A percentile compares a stretch with the other conserved stretches of the same genome.
Evolutionary conservation across 2,329 filamentous ascomycete species (phyloP).

Genomic region (Simplicillium sp.): DNA sequence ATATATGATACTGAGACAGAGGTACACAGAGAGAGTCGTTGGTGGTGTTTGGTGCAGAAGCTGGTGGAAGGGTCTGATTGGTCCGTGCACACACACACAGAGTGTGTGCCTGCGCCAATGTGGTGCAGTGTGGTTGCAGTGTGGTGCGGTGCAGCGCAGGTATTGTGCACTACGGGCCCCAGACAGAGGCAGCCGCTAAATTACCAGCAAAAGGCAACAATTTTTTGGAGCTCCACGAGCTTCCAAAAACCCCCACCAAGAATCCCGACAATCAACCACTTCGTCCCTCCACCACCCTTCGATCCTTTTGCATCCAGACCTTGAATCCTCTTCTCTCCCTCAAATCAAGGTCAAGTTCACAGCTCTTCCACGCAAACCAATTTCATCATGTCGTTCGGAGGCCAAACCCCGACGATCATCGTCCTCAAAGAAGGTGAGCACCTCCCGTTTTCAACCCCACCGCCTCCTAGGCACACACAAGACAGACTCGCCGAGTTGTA

Average conservation of each 20-base stretch:
- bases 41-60: too few relatives aligned
- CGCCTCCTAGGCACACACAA: slow-evolving; percentile 10
- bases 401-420: slow-evolving; percentile 95
- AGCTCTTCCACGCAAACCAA: slow-evolving; percentile 1
- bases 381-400: slow-evolving; percentile 80
- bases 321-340: slow-evolving; percentile 3
- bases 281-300: slow-evolving; percentile 6
- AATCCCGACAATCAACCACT: slow-evolving; percentile 14
- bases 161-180: too few relatives aligned
- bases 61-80: too few relatives aligned
- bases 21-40: too few relatives aligned
- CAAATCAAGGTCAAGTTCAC: slow-evolving; percentile 5
- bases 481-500: neutral
- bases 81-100: too few relatives aligned
- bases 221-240: slow-evolving; percentile 39
- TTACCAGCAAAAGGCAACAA: slow-evolving; percentile 33
- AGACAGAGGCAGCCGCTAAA: too few relatives aligned
- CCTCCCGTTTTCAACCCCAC: slow-evolving; percentile 26
- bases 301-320: slow-evolving; percentile 5
- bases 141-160: too few relatives aligned
- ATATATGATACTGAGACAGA: too few relatives aligned
- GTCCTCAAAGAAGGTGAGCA: slow-evolving; percentile 88
- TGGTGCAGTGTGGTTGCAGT: too few relatives aligned
- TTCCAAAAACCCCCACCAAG: slow-evolving; percentile 20
- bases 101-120: too few relatives aligned